Conservation (phyloP, 345 rosid genomes). For the Eucalyptus camaldulensis region DNA sequence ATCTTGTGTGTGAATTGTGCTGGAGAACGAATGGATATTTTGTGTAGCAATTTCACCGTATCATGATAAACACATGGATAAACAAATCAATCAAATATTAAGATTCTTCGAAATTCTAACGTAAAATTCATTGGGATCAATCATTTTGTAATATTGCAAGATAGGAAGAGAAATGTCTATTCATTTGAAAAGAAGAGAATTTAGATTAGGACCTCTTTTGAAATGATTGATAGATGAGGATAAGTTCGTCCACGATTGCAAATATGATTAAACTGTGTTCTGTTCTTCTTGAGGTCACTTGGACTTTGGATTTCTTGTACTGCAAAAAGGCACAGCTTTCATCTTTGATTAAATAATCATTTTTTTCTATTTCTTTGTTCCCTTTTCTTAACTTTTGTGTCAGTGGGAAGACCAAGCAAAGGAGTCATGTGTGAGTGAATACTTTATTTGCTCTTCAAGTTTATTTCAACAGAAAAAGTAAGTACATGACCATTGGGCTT, state of each 20-base stretch:
- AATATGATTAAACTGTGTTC: background rate
- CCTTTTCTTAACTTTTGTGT: conserved; percentile 11
- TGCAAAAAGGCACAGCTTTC: background rate
- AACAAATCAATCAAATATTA: background rate
- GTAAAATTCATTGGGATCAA: background rate
- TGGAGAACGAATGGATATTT: background rate
- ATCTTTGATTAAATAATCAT: background rate
- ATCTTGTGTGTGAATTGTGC: background rate
- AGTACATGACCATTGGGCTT: background rate
- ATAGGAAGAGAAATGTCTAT: background rate
- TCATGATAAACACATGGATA: background rate
- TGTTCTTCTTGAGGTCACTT: background rate
- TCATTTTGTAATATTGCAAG: background rate
- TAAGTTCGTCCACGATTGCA: background rate
- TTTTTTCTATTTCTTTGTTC: background rate
- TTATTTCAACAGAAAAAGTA: background rate
- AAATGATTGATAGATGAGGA: background rate
- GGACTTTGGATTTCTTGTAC: background rate
- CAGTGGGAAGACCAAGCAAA: background rate
- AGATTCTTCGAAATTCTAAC: background rate
- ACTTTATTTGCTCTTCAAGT: conserved; percentile 16
- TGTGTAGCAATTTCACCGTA: background rate
- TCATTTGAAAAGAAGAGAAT: background rate
- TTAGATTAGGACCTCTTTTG: background rate
- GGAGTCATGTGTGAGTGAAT: conserved; percentile 3